Evolutionary conservation across 352 stramenopile genomes (phyloP).

Genomic region (Pythium angustatum): DNA sequence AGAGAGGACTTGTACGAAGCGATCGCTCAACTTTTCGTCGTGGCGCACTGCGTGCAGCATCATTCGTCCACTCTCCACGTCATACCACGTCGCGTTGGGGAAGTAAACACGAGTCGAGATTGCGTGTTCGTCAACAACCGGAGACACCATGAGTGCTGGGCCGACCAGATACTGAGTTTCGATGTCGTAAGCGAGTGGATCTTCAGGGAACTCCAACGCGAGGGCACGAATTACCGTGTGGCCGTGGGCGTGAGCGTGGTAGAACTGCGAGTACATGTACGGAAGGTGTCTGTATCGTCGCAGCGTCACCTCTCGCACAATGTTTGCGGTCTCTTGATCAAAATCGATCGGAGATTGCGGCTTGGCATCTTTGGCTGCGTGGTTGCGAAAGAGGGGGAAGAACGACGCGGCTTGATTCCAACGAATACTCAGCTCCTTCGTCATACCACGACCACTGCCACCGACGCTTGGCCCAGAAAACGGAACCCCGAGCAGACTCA

Average conservation of each 20-base stretch:
- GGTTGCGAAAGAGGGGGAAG: slow-evolving; percentile 77
- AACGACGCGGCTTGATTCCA: slow-evolving; percentile 85
- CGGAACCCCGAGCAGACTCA: slow-evolving; percentile 77
- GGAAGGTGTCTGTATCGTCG: slow-evolving; percentile 72
- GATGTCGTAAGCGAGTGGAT: slow-evolving; percentile 38
- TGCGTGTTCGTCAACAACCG: slow-evolving; percentile 61
- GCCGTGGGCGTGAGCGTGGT: slow-evolving; percentile 47
- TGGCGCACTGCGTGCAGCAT: slow-evolving; percentile 4
- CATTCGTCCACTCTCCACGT: slow-evolving; percentile 48
- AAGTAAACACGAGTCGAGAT: slow-evolving; percentile 70
- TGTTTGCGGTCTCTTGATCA: slow-evolving; percentile 61
- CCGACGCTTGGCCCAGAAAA: slow-evolving; percentile 73
- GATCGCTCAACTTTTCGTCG: neutral
- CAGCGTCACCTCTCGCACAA: slow-evolving; percentile 58
- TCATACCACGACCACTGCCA: slow-evolving; percentile 45
- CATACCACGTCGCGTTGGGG: slow-evolving; percentile 70
- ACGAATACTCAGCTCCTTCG: slow-evolving; percentile 72
- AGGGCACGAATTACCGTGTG: slow-evolving; percentile 53
- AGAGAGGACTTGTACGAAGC: slow-evolving; percentile 45
- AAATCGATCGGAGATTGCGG: slow-evolving; percentile 71
- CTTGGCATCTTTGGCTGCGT: slow-evolving; percentile 40
- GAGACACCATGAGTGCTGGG: slow-evolving; percentile 72
- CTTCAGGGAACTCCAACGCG: slow-evolving; percentile 64
- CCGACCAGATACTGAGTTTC: slow-evolving; percentile 80
- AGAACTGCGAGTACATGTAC: slow-evolving; percentile 88